Percentiles rank a stretch among this genome's conserved stretches.
Evolutionary conservation across 2,329 filamentous ascomycete genomes (phyloP).

Genomic region (Cryphonectria nitschkei): DNA sequence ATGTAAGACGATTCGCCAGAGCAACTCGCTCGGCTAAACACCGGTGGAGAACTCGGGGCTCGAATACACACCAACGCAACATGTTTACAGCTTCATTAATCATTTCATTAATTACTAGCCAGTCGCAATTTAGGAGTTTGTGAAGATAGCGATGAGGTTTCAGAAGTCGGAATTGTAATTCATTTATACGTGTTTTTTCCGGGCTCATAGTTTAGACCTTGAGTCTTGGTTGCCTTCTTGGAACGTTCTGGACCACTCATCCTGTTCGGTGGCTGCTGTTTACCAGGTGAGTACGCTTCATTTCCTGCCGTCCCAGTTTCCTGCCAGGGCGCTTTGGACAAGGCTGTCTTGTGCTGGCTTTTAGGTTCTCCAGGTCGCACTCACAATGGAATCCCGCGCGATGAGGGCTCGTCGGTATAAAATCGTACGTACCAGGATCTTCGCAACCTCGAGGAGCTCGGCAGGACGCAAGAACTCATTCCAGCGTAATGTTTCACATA

Average conservation of each 20-base stretch:
- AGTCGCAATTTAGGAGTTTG: background rate
- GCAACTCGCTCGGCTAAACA: background rate
- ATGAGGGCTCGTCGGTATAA: background rate
- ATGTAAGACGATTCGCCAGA: slow-evolving; percentile 2
- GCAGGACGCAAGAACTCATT: background rate
- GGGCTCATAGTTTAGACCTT: background rate
- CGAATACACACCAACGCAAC: background rate
- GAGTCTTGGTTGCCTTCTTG: background rate
- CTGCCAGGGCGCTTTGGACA: too few species aligned
- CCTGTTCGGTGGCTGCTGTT: too few species aligned
- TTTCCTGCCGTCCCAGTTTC: too few species aligned
- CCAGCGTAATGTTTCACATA: background rate
- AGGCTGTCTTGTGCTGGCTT: background rate
- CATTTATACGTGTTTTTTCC: background rate
- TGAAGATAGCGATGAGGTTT: background rate
- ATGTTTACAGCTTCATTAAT: background rate
- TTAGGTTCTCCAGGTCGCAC: background rate
- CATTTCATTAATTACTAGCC: background rate
- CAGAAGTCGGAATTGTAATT: background rate
- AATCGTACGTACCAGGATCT: background rate
- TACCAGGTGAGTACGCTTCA: too few species aligned
- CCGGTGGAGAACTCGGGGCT: background rate
- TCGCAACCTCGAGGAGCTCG: background rate
- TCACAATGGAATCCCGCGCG: background rate
- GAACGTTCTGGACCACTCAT: background rate